Base-by-base conservation (phyloP, 768 basidiomycete species). In the Auricularia sp. region DNA sequence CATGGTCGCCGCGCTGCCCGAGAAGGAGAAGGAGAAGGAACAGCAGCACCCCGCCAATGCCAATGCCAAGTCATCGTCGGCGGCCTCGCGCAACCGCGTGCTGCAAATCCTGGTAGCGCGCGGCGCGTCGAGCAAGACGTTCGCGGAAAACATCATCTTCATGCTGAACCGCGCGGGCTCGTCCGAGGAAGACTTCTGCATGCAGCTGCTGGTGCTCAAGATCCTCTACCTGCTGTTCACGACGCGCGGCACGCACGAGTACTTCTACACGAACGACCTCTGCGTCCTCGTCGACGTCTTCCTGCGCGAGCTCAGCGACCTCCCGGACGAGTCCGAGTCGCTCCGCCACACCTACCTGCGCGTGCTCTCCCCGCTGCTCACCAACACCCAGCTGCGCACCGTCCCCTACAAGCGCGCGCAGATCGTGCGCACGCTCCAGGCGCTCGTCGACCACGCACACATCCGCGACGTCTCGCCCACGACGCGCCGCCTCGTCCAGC, bases 101-200 rank as follows among this genome's bases (percentile, higher is more conserved):
- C 74, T 98, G 62, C 80, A 84, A 23, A 86, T 96, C 0, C 79
- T 99, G 29, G 88, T 91, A 79, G 80, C 88, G n/a, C 85, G 94
- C 21, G 75, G 91, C 34, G 87, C 89, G 3, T 85, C 84, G n/a
- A 91, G 87, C 75, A 91, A 91, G 78, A 97, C 97, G 0, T 97
- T 99, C 71, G 94, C 95, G 3, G 95, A 94, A 77, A 99, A 98
- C 72, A 84, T 99, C 81, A 98, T 99, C 64, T 99, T 98, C 75
- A 99, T 99, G 90, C 79, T 99, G 56, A 98, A 99, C 71, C 87
- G 97, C 65, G 90, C 95, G 56, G 93, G 88, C 70, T 85, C 87
- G 51, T 90, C 90, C 0, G 80, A 91, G 6, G 97, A 99, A 70
- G 96, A 93, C 71, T 78, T 93, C 18, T 97, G 93, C 77, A 92